Evolutionary conservation across 2,329 filamentous ascomycete genomes (phyloP).

Genomic region (Fusarium dimerum): DNA sequence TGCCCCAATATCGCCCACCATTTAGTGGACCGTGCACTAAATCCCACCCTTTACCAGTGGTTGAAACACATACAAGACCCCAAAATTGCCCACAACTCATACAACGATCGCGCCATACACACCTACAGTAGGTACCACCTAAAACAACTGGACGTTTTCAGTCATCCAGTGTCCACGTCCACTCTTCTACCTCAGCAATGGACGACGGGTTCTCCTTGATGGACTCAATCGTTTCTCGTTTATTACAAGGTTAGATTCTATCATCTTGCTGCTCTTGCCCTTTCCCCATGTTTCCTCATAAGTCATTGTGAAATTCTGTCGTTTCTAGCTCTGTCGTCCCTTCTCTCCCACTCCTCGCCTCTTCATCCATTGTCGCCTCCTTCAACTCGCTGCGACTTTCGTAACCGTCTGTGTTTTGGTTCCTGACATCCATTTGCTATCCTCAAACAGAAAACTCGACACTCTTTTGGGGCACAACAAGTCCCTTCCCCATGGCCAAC

Average conservation of each 20-base stretch:
- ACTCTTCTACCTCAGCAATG: slow-evolving; percentile 21
- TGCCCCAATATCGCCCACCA: no score
- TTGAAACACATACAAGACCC: no score
- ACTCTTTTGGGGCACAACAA: slow-evolving; percentile 20
- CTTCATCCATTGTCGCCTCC: slow-evolving; percentile 1
- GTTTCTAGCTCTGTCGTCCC: background rate
- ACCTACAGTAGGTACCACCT: no score
- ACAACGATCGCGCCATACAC: no score
- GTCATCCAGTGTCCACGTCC: slow-evolving; percentile 7
- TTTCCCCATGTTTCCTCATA: background rate
- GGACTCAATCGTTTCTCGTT: slow-evolving; percentile 22
- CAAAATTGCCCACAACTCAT: no score
- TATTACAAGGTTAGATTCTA: slow-evolving; percentile 29
- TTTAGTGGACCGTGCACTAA: no score
- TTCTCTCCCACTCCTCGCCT: slow-evolving; percentile 1
- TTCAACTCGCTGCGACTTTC: slow-evolving; percentile 3
- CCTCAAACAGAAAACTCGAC: slow-evolving; percentile 22
- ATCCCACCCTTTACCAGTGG: no score
- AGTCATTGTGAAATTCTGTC: no score
- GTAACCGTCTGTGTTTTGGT: slow-evolving; percentile 9
- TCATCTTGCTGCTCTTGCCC: background rate
- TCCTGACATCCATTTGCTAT: slow-evolving; percentile 25
- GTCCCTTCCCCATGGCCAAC: slow-evolving; percentile 27
- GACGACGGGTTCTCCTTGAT: slow-evolving; percentile 25
- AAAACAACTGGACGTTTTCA: no score